A percentile compares a stretch with the other conserved stretches of the same genome.
phyloP scores from a whole-genome alignment of 441 rosid genomes.

The Syzygium syzygioides region DNA sequence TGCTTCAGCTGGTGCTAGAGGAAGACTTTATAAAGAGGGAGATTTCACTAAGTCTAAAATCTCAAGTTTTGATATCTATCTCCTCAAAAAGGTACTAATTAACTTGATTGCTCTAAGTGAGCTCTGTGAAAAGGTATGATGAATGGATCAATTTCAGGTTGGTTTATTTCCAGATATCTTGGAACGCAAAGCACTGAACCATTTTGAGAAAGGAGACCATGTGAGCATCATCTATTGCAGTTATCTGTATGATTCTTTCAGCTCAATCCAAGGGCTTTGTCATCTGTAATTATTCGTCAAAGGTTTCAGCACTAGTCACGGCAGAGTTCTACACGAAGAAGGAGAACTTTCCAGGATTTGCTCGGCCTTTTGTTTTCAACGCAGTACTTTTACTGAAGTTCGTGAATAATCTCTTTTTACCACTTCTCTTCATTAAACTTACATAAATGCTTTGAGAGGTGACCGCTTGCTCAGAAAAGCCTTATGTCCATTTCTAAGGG shows the following conservation, averaged over 20 bases:
- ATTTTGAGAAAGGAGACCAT: constrained; percentile 71
- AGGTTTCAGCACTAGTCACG: constrained; percentile 89
- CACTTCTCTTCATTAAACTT: background rate
- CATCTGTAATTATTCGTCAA: constrained; percentile 17
- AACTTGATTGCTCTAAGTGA: constrained; percentile 1
- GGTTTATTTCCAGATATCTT: constrained; percentile 83
- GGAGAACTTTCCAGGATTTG: constrained; percentile 78
- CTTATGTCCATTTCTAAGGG: constrained; percentile 26
- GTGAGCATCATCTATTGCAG: constrained; percentile 28
- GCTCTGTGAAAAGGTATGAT: background rate
- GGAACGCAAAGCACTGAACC: constrained; percentile 61
- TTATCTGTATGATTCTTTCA: background rate
- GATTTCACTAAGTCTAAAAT: constrained; percentile 52
- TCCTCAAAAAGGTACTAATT: constrained; percentile 53
- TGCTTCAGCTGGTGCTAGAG: constrained; percentile 50
- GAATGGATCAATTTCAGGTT: constrained; percentile 40
- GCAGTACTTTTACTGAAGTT: constrained; percentile 75
- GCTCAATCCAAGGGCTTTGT: background rate
- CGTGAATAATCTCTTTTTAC: constrained; percentile 23
- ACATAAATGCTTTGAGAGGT: background rate
- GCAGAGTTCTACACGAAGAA: constrained; percentile 74
- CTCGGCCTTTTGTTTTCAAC: constrained; percentile 73
- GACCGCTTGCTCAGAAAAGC: background rate
- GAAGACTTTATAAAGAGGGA: constrained; percentile 46
- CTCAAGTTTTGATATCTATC: constrained; percentile 53